A percentile compares a stretch with the other conserved stretches of the same genome.
Evolutionary conservation across 2,329 filamentous ascomycete species (phyloP).

Genomic region (Aspergillus japonicus): DNA sequence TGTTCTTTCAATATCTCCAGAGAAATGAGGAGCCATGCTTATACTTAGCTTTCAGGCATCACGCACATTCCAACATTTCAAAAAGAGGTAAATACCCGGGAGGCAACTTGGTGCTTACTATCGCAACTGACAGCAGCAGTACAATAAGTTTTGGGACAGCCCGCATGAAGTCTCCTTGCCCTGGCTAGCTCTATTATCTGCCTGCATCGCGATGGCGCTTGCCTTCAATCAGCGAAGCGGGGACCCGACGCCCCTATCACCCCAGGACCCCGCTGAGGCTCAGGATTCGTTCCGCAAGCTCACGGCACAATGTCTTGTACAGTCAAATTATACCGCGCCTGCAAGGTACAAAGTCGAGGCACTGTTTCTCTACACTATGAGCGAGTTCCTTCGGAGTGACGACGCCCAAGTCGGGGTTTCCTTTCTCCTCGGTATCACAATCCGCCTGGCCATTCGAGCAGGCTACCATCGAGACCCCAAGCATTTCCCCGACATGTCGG

Average conservation of each 20-base stretch:
- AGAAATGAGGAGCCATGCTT: neutral
- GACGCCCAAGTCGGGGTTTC: constrained; percentile 53
- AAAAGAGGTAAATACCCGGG: constrained; percentile 24
- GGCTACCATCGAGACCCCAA: constrained; percentile 60
- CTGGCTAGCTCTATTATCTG: constrained; percentile 34
- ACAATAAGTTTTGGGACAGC: constrained; percentile 32
- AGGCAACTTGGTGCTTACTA: neutral
- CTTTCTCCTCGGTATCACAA: constrained; percentile 55
- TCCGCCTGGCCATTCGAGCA: constrained; percentile 61
- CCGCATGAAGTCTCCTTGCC: constrained; percentile 28
- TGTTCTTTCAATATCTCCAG: neutral
- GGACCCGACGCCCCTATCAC: constrained; percentile 23
- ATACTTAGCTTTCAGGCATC: constrained; percentile 16
- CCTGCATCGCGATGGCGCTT: constrained; percentile 28
- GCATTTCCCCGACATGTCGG: constrained; percentile 54
- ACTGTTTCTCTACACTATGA: constrained; percentile 29
- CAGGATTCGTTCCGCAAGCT: constrained; percentile 52
- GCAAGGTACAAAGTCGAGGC: constrained; percentile 35
- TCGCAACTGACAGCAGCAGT: constrained; percentile 18
- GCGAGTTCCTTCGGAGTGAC: constrained; percentile 31
- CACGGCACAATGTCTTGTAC: constrained; percentile 33
- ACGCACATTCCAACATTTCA: constrained; percentile 35
- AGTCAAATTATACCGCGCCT: constrained; percentile 34
- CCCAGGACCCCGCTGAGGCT: constrained; percentile 17
- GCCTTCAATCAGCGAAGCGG: constrained; percentile 25